Conservation (phyloP, 345 rosid genomes). For the Adansonia digitata region DNA sequence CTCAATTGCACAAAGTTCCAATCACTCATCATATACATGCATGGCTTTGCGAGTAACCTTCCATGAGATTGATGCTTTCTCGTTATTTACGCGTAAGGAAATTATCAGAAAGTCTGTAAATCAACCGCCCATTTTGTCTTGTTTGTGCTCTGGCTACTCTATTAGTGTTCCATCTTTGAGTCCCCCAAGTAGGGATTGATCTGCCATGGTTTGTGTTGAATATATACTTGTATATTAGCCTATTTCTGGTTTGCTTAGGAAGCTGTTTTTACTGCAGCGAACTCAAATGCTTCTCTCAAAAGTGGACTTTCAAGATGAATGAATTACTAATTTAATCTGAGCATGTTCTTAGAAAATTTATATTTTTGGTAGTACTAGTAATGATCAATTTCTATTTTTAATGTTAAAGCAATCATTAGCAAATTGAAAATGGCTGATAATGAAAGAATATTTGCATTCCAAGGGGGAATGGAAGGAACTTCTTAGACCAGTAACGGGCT, state of each 20-base stretch:
- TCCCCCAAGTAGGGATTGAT: background rate
- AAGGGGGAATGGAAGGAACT: background rate
- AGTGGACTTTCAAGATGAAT: background rate
- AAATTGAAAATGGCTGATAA: background rate
- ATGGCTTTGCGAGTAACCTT: background rate
- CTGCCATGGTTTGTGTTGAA: conserved; percentile 14
- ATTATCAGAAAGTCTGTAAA: conserved; percentile 11
- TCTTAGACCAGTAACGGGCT: too few species aligned
- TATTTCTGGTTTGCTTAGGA: background rate
- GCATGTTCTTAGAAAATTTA: too few species aligned
- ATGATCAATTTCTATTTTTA: background rate
- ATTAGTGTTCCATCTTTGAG: background rate
- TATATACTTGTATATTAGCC: conserved; percentile 14
- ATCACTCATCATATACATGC: background rate
- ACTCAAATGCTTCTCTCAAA: background rate
- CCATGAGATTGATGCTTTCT: background rate
- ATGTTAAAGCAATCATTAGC: too few species aligned
- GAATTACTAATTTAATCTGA: background rate
- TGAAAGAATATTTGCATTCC: background rate
- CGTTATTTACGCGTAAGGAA: background rate
- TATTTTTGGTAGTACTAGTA: too few species aligned
- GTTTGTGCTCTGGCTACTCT: background rate
- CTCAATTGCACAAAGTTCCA: background rate
- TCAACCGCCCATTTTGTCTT: conserved; percentile 6
- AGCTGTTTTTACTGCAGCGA: background rate